Base-by-base conservation (phyloP, 148 eudicot genomes). In the Diospyros kaki region DNA sequence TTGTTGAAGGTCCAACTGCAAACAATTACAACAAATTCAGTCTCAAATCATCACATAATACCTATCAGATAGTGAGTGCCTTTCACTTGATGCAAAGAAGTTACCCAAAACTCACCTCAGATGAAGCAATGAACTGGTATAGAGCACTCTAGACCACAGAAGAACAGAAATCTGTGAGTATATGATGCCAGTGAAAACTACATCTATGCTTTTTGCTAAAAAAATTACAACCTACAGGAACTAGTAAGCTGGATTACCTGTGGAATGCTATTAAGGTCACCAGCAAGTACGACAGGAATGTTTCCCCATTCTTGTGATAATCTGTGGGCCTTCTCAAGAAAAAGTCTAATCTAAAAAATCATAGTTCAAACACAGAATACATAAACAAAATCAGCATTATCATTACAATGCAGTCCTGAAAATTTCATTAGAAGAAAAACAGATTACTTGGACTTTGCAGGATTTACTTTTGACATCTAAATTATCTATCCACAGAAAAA, bases 281-380 rank as follows among this genome's bases (percentile, higher is more conserved):
- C 96, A 81, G 88, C 87, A 80, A 91, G 90, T n/a, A 91, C 70
- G 68, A 85, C 79, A 64, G 96, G 96, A 73, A 88, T 84, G 70
- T 78, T 68, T 68, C 93, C 96, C 93, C 93, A 91, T 68, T 79
- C 84, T 67, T 81, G 64, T 63, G 93, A 87, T 68, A 91, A 78
- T 64, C 72, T 74, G 67, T 84, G 83, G 44, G 96, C 96, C 87
- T 81, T 82, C 80, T 86, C 86, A 53, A 90, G 83, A 83, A 80
- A 86, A 65, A 90, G 71, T 38, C 91, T 90, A 42, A 90, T 69
- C 94, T 90, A 72, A 64, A 69, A 77, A 39, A 79, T 74, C 63
- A 13, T 18, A 44, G 75, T 60, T 44, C 18, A 41, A 72, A 42
- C 6, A n/a, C 8, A 58, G 45, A 11, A 60, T 9, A 51, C 15